A percentile compares a stretch with the other conserved stretches of the same genome.
These are phyloP conservation scores for Solanum virginianum DNA, from an alignment of 257 asterid genomes.

Conservation along the genomic window DNA sequence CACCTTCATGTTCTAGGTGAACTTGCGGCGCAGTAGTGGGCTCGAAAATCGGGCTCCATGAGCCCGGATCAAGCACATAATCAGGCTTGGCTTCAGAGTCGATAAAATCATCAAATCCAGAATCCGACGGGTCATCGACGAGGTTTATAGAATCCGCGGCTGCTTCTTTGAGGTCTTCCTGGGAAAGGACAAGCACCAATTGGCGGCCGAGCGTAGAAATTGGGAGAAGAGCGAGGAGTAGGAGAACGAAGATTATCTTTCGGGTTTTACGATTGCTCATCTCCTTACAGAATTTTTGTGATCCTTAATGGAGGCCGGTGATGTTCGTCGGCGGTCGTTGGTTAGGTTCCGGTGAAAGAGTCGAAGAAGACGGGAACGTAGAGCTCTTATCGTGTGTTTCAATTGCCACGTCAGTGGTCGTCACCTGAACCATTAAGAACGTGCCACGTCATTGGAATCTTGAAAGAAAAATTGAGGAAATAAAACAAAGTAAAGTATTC, in stretches of 20 bases:
- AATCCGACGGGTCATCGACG: constrained; percentile 15
- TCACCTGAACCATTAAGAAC: neutral
- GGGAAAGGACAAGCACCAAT: constrained; percentile 61
- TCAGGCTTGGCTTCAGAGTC: constrained; percentile 68
- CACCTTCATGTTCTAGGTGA: constrained; percentile 10
- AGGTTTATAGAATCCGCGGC: constrained; percentile 5
- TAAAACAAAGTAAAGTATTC: neutral
- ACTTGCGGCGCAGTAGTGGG: constrained; percentile 35
- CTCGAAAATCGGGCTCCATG: constrained; percentile 89
- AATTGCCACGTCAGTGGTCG: neutral
- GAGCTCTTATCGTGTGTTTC: neutral
- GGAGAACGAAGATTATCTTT: constrained; percentile 21
- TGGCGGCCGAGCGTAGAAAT: constrained; percentile 48
- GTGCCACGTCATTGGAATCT: neutral
- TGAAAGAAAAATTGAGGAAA: neutral
- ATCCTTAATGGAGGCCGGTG: neutral
- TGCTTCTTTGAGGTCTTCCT: constrained; percentile 66
- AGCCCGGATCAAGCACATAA: constrained; percentile 73
- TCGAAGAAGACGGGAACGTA: neutral
- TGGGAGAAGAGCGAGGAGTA: constrained; percentile 38
- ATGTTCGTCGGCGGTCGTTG: neutral
- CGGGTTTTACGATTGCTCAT: constrained; percentile 26
- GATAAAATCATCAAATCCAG: constrained; percentile 78
- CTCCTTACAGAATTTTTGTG: constrained; percentile 6
- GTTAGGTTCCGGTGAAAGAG: neutral